Evolutionary conservation across 1,284 basidiomycete species (phyloP).

Genomic region (Kwoniella shivajii): DNA sequence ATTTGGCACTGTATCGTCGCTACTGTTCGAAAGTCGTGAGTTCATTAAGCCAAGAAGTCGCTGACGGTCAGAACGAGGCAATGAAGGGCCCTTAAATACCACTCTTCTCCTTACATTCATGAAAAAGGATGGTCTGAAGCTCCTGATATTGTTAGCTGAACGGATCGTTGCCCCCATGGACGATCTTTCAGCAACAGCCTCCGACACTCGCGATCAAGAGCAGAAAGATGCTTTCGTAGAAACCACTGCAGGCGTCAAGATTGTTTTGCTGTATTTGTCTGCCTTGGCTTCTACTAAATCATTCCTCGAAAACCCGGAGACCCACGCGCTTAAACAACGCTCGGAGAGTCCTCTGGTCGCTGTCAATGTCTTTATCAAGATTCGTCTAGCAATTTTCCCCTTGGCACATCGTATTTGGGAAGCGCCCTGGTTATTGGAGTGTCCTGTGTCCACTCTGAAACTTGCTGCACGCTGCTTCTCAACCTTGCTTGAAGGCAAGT

Average conservation of each 20-base stretch:
- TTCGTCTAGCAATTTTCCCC: constrained; percentile 73
- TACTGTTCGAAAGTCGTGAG: constrained; percentile 78
- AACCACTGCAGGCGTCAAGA: constrained; percentile 69
- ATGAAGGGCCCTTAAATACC: constrained; percentile 75
- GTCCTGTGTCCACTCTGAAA: constrained; percentile 72
- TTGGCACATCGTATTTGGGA: constrained; percentile 75
- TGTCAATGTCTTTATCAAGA: constrained; percentile 69
- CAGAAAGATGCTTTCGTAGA: constrained; percentile 4
- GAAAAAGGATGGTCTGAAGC: constrained; percentile 70
- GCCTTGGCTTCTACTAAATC: constrained; percentile 77
- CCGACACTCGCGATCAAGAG: constrained; percentile 10
- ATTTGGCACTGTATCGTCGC: constrained; percentile 68
- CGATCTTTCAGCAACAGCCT: constrained; percentile 4
- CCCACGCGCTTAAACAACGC: constrained; percentile 50
- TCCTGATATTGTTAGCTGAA: constrained; percentile 65
- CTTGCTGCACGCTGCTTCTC: constrained; percentile 76
- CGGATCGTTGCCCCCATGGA: constrained; percentile 53
- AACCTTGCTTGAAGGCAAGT: constrained; percentile 78
- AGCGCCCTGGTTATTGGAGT: constrained; percentile 75
- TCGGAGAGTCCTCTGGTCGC: constrained; percentile 61
- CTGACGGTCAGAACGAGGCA: constrained; percentile 65
- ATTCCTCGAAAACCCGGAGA: constrained; percentile 83
- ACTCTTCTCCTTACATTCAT: constrained; percentile 77
- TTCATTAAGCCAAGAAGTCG: constrained; percentile 9
- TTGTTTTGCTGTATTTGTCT: constrained; percentile 75